Evolutionary conservation across 345 rosid genomes (phyloP).

Genomic region (Euphorbia peplus): DNA sequence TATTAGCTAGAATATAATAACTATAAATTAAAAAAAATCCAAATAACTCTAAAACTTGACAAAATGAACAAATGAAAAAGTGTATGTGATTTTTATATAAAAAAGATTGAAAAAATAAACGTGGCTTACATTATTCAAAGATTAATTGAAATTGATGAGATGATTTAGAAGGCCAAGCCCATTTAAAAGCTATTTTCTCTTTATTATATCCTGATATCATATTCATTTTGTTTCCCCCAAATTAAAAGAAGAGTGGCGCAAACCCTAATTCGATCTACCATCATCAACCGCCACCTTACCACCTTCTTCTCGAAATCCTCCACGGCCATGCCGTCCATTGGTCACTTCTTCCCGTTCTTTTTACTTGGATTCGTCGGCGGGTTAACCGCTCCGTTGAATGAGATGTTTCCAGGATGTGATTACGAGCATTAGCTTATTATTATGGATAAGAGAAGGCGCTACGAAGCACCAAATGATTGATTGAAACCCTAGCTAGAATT

Average conservation of each 20-base stretch:
- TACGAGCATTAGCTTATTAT: conserved; percentile 96
- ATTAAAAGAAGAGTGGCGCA: conserved; percentile 46
- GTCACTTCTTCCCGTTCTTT: conserved; percentile 39
- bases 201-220: too few species aligned
- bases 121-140: too few species aligned
- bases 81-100: too few species aligned
- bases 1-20: too few species aligned
- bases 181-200: too few species aligned
- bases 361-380: conserved; percentile 56
- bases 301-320: conserved; percentile 33
- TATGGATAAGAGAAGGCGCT: conserved; percentile 82
- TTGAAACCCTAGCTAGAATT: conserved; percentile 78
- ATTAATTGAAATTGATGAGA: too few species aligned
- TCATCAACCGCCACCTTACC: conserved; percentile 49
- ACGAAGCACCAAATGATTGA: conserved; percentile 95
- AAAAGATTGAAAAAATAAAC: too few species aligned
- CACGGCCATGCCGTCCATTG: conserved; percentile 9
- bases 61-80: too few species aligned
- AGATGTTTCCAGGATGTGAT: conserved; percentile 92
- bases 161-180: too few species aligned
- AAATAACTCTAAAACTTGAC: too few species aligned
- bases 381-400: conserved; percentile 86
- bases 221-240: background rate
- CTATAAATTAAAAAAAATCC: too few species aligned
- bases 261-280: conserved; percentile 42